Conservation (phyloP, 1,139 yeast genomes). For the Blastobotrys capitulatus region DNA sequence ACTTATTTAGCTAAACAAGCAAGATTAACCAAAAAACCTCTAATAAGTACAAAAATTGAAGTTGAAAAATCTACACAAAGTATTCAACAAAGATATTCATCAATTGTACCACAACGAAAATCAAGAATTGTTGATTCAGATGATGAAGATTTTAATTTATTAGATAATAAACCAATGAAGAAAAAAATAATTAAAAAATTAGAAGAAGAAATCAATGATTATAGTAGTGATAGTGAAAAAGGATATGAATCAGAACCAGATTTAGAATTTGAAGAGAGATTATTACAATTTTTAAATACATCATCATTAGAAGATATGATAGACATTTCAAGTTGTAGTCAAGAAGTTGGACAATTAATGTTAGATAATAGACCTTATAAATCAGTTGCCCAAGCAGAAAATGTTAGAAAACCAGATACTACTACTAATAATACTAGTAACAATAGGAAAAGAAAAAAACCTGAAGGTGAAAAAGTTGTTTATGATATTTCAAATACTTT, state of each 20-base stretch:
- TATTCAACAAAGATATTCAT: constrained; percentile 8
- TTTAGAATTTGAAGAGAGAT: constrained; percentile 52
- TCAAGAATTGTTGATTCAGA: constrained; percentile 9
- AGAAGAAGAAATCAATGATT: constrained; percentile 22
- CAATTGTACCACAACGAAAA: neutral
- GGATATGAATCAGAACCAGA: constrained; percentile 44
- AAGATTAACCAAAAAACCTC: neutral
- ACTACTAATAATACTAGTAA: constrained; percentile 36
- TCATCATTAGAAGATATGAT: constrained; percentile 71
- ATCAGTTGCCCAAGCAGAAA: constrained; percentile 52
- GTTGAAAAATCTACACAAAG: constrained; percentile 1
- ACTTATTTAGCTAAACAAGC: constrained; percentile 1
- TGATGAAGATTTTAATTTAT: constrained; percentile 11
- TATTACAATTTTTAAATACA: constrained; percentile 70
- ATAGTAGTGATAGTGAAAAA: constrained; percentile 32
- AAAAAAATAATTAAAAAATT: constrained; percentile 1
- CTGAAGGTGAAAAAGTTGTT: constrained; percentile 69
- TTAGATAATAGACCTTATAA: constrained; percentile 62
- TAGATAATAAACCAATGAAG: neutral
- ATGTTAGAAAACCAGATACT: constrained; percentile 38
- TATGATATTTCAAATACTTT: constrained; percentile 65
- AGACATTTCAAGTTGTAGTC: constrained; percentile 70
- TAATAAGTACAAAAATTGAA: neutral
- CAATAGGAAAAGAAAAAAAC: constrained; percentile 48
- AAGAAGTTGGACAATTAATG: constrained; percentile 59